A percentile compares a stretch with the other conserved stretches of the same genome.
These are phyloP conservation scores for Eimeria praecox DNA, from an alignment of 169 alveolate species.

Conservation along the genomic window DNA sequence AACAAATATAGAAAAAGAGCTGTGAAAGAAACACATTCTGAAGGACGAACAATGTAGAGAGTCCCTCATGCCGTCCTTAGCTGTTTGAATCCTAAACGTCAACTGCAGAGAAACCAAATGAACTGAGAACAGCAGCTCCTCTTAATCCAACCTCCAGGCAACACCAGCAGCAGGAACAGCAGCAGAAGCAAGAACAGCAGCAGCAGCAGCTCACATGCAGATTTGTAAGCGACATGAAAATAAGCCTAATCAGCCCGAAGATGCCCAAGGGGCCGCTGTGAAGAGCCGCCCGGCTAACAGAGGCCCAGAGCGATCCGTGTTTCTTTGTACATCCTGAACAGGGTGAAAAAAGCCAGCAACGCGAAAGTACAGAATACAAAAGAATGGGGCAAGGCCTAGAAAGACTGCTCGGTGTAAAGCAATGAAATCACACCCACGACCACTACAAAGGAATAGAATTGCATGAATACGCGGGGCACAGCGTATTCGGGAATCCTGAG, in stretches of 20 bases:
- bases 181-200: not conserved
- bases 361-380: not conserved
- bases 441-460: not conserved
- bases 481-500: not conserved
- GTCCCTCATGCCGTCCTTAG: not conserved
- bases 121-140: not conserved
- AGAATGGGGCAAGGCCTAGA: not conserved
- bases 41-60: not conserved
- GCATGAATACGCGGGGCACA: not conserved
- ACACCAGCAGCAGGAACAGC: not conserved
- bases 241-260: slow-evolving; percentile 57
- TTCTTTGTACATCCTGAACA: not conserved
- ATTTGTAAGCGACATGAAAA: slow-evolving; percentile 54
- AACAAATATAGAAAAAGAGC: not conserved
- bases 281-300: slow-evolving; percentile 52
- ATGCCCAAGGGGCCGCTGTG: slow-evolving; percentile 67
- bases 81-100: not conserved
- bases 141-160: not conserved
- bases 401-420: not conserved
- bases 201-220: slow-evolving; percentile 9
- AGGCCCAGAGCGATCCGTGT: not conserved
- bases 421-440: not conserved
- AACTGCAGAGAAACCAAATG: not conserved
- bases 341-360: not conserved
- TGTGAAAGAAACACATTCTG: not conserved